phyloP scores from a whole-genome alignment of 371 early-diverging fungal species.

The Actinomortierella wolfii region DNA sequence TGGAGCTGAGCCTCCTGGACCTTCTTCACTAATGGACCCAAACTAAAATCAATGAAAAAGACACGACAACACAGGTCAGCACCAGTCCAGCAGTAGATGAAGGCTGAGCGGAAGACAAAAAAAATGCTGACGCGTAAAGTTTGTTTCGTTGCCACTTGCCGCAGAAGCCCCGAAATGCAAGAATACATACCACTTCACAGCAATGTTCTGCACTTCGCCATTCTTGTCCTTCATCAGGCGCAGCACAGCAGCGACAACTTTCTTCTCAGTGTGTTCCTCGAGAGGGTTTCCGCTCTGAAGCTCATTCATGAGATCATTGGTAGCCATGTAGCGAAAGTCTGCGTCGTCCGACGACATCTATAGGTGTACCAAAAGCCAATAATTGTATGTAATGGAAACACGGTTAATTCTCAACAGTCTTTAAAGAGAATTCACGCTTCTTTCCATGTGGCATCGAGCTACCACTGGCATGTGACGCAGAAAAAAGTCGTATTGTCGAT shows the following conservation, averaged over 20 bases:
- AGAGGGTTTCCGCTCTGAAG: constrained; percentile 63
- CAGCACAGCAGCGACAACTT: constrained; percentile 72
- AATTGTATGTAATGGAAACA: neutral
- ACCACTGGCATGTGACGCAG: neutral
- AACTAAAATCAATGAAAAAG: constrained; percentile 47
- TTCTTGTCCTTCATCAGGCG: constrained; percentile 83
- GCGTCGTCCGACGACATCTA: constrained; percentile 82
- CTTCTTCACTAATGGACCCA: constrained; percentile 79
- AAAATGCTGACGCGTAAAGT: neutral
- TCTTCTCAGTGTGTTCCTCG: constrained; percentile 69
- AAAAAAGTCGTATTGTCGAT: too few relatives aligned
- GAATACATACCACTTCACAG: constrained; percentile 79
- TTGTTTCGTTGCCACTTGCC: neutral
- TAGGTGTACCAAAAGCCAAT: neutral
- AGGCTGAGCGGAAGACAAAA: neutral
- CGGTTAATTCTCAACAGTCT: neutral
- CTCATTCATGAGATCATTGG: constrained; percentile 82
- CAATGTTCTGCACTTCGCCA: constrained; percentile 92
- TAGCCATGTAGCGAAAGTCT: constrained; percentile 95
- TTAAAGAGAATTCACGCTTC: neutral
- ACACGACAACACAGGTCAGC: neutral
- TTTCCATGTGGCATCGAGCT: neutral
- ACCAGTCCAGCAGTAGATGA: neutral
- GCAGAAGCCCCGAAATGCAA: neutral
- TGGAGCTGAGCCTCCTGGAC: constrained; percentile 68